Evolutionary conservation across 345 rosid species (phyloP), one percentile per base, ranked within the genome.

Genomic region (Hypericum perforatum): DNA sequence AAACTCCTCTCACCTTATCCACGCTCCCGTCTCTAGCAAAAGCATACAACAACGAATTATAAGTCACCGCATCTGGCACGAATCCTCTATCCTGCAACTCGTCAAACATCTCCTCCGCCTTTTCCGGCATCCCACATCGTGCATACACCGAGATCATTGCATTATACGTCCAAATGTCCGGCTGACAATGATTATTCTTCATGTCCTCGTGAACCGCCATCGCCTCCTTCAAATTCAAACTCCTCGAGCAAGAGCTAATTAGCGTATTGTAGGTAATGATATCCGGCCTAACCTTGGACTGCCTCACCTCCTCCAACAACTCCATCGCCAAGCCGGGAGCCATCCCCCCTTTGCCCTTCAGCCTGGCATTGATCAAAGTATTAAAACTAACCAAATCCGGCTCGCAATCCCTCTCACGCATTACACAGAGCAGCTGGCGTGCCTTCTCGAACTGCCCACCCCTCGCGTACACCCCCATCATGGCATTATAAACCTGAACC

Each of bases 321-420:
- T 85, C 81, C 55, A 68, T 53, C 0, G 81, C 88, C 48, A 85
- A 60, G 73, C 72, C 74, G 0, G 89, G 85, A 44, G 59, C 68
- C 78, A 87, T 60, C 6, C 78, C 67, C 56, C 70, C 76, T 1
- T 22, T 22, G 32, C 78, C 70, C 71, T 78, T 91, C 63, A 87
- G 69, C 37, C 95, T 79, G 56, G 96, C 94, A 59, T 92, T 87
- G 53, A 92, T 82, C 73, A 87, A 68, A 59, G 95, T 92, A 62
- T 92, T 92, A 77, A 92, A 92, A 74, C 94, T 87, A 53, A 92
- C 94, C 4, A 92, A 82, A 68, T 87, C 95, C 0, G 98, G 98
- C 70, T 72, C 79, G 48, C 94, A 92, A 3, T 90, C 88, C 70
- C 79, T 76, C 41, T 82, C 56, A 7, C 80, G 85, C 95, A 92